phyloP scores from a whole-genome alignment of 2,329 filamentous ascomycete genomes.

The Cyanodermella asteris region DNA sequence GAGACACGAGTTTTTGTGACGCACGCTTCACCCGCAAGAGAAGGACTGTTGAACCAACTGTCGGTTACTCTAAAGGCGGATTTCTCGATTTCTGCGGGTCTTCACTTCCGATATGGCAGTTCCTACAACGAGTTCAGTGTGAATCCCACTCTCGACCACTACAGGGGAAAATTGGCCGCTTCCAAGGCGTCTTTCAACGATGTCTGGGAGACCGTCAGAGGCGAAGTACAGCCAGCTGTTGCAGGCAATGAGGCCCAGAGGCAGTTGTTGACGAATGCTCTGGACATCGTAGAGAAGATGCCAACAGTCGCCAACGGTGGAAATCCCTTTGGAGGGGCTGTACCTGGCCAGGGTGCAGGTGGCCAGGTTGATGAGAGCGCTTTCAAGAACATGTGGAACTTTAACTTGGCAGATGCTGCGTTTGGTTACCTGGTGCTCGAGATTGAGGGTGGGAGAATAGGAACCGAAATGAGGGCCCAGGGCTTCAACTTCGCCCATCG shows the following conservation, averaged over 20 bases:
- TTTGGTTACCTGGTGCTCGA: slow-evolving; percentile 93
- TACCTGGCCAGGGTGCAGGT: slow-evolving; percentile 39
- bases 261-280: slow-evolving; percentile 70
- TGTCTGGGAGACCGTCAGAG: slow-evolving; percentile 96
- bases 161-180: slow-evolving; percentile 90
- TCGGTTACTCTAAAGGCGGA: slow-evolving; percentile 94
- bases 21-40: slow-evolving; percentile 85
- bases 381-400: slow-evolving; percentile 99
- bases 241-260: slow-evolving; percentile 85
- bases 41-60: slow-evolving; percentile 91
- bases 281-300: slow-evolving; percentile 96
- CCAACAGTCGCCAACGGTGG: slow-evolving; percentile 82
- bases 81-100: slow-evolving; percentile 89
- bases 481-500: slow-evolving; percentile 98
- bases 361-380: slow-evolving; percentile 95
- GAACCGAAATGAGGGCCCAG: slow-evolving; percentile 95
- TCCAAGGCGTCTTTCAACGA: slow-evolving; percentile 98
- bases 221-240: slow-evolving; percentile 86
- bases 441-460: slow-evolving; percentile 85
- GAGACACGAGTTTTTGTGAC: slow-evolving; percentile 95
- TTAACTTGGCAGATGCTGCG: slow-evolving; percentile 90
- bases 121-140: slow-evolving; percentile 99
- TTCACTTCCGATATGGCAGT: slow-evolving; percentile 96
- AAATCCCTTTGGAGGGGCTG: slow-evolving; percentile 83
- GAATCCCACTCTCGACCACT: slow-evolving; percentile 93